Base-by-base conservation (phyloP, 331 rosid genomes). In the Dryas integrifolia region DNA sequence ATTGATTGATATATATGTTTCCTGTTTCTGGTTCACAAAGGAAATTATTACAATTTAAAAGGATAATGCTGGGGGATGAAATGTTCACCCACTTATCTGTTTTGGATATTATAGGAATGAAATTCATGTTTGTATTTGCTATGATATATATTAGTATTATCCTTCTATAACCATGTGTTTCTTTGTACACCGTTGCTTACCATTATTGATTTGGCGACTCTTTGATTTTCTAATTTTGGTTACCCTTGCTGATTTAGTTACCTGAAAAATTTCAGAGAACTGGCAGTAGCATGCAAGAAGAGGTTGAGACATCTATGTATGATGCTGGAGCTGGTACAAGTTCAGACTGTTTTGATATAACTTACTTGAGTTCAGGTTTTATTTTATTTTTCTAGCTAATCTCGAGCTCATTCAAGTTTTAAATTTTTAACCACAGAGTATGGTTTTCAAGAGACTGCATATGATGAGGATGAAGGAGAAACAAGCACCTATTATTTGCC, bases 381-480 rank as follows among this genome's bases (percentile, higher is more conserved):
- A 35, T 68, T 65, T 68, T 77, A 49, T 51, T 77, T 67, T 12
- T 47, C 16, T 13, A 67, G 72, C 75, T 10, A 46, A 55, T 77
- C 51, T 74, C 55, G 65, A 72, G 83, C 49, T 53, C 45, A 35
- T 80, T 70, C 63, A 67, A 50, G 55, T 76, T 56, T 52, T n/a
- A 9, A 62, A 62, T 67, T 30, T 56, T 67, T 24, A 76, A 67
- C 67, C 72, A 14, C 84, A 83, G 92, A 84, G 60, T 90, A 81
- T 76, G 84, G 85, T 51, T 75, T 69, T 73, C 92, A 85, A 80
- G 98, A 88, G 69, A 76, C 76, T 79, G 79, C 79, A 66, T 96
- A 82, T 15, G 92, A 86, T n/a, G 99, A 92, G 73, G 97, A 96
- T 50, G 98, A 90, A 83, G 99, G 88, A 75, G 91, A 92, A 77